A percentile compares a stretch with the other conserved stretches of the same genome.
Evolutionary conservation across 176 grass and related monocot genomes (phyloP).

Genomic region (Zoysia pacifica): DNA sequence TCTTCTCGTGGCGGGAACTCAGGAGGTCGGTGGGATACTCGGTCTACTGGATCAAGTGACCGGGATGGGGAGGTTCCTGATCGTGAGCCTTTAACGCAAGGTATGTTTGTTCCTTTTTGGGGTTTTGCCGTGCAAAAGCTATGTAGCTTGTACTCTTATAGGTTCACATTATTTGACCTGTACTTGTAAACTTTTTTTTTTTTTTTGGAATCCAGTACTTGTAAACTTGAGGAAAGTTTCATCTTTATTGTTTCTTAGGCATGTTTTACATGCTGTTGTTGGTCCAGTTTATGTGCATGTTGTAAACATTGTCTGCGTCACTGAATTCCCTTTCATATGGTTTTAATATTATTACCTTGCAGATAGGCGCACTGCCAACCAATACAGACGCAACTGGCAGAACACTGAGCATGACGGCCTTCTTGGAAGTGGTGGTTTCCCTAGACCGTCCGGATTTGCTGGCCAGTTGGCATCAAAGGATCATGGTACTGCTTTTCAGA

Average conservation of each 20-base stretch:
- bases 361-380: slow-evolving; percentile 69
- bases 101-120: slow-evolving; percentile 24
- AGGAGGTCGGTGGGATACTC: slow-evolving; percentile 77
- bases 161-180: not conserved
- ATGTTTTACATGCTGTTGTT: not conserved
- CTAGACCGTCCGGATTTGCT: slow-evolving; percentile 65
- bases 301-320: not conserved
- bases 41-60: slow-evolving; percentile 67
- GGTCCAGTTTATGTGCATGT: not conserved
- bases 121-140: not conserved
- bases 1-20: slow-evolving; percentile 51
- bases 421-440: slow-evolving; percentile 79
- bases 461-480: slow-evolving; percentile 54
- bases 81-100: slow-evolving; percentile 51
- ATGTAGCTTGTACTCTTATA: slow-evolving; percentile 8
- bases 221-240: not conserved
- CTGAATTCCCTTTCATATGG: not conserved
- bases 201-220: not conserved
- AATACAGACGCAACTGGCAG: slow-evolving; percentile 67
- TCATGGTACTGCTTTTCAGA: slow-evolving; percentile 52
- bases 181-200: no score
- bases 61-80: slow-evolving; percentile 66
- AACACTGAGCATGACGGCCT: slow-evolving; percentile 87
- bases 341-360: slow-evolving; percentile 33
- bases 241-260: slow-evolving; percentile 14